Evolutionary conservation across 306 rosid species (phyloP).

Genomic region (Castanea sativa): DNA sequence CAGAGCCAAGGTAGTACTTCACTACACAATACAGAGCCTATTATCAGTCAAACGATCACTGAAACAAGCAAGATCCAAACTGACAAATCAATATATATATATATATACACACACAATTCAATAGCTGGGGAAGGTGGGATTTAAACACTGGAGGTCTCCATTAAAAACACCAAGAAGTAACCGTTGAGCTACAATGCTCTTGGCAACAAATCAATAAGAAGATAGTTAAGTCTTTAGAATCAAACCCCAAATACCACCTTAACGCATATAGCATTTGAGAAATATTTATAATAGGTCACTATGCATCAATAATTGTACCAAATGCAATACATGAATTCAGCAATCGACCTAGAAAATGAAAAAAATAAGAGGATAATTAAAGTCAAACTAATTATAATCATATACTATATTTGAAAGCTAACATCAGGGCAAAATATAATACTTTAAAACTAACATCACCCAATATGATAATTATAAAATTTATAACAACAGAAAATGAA

Average conservation of each 20-base stretch:
- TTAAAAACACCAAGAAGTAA: too few relatives aligned
- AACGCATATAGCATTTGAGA: neutral
- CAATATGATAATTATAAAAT: neutral
- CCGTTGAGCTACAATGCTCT: too few relatives aligned
- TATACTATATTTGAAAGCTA: neutral
- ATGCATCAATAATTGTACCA: neutral
- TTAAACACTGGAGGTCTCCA: too few relatives aligned
- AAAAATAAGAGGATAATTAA: neutral
- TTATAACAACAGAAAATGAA: neutral
- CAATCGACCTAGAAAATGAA: neutral
- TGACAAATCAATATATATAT: neutral
- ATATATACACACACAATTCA: too few relatives aligned
- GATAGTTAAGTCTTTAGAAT: neutral
- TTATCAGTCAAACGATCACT: neutral
- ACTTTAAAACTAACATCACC: neutral
- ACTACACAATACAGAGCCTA: neutral
- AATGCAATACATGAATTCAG: neutral
- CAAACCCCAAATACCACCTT: neutral
- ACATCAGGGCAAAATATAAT: neutral
- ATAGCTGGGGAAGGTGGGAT: too few relatives aligned
- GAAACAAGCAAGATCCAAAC: neutral
- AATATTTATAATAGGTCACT: neutral
- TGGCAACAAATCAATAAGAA: neutral
- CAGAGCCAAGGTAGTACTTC: neutral
- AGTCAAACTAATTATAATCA: neutral